phyloP scores from a whole-genome alignment of 257 asterid genomes.

The Lycium ferocissimum region DNA sequence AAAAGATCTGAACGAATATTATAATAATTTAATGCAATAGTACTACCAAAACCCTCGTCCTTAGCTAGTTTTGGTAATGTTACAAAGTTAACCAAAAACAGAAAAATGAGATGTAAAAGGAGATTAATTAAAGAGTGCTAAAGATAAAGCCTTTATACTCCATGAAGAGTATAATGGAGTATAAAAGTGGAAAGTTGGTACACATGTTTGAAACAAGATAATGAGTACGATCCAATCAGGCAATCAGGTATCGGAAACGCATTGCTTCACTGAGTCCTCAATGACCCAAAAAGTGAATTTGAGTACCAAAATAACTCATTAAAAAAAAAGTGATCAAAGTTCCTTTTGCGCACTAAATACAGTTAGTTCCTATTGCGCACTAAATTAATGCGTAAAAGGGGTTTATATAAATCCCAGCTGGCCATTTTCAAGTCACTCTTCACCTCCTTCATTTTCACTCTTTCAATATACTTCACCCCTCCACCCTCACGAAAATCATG shows the following conservation, averaged over 20 bases:
- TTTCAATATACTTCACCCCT: too few species aligned
- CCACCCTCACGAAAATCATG: too few species aligned
- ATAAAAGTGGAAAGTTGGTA: constrained; percentile 43
- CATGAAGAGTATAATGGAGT: not conserved
- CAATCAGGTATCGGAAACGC: constrained; percentile 59
- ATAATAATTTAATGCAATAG: constrained; percentile 30
- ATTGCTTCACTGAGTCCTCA: not conserved
- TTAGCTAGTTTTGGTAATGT: constrained; percentile 57
- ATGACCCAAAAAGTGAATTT: too few species aligned
- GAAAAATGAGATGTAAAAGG: constrained; percentile 26
- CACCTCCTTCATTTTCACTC: too few species aligned
- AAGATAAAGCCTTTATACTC: not conserved
- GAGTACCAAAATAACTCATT: too few species aligned
- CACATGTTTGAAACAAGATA: constrained; percentile 33
- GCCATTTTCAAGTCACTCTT: too few species aligned
- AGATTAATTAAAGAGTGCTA: not conserved
- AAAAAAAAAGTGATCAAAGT: too few species aligned
- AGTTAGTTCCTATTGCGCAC: too few species aligned
- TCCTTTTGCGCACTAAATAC: too few species aligned
- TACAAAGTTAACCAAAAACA: constrained; percentile 30
- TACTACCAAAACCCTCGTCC: constrained; percentile 41
- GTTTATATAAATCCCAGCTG: too few species aligned
- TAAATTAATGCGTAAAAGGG: too few species aligned
- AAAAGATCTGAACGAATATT: not conserved
- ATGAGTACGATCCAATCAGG: constrained; percentile 37